These are phyloP conservation scores for Lodderomyces beijingensis DNA, from an alignment of 1,139 yeast genomes.

Conservation along the genomic window DNA sequence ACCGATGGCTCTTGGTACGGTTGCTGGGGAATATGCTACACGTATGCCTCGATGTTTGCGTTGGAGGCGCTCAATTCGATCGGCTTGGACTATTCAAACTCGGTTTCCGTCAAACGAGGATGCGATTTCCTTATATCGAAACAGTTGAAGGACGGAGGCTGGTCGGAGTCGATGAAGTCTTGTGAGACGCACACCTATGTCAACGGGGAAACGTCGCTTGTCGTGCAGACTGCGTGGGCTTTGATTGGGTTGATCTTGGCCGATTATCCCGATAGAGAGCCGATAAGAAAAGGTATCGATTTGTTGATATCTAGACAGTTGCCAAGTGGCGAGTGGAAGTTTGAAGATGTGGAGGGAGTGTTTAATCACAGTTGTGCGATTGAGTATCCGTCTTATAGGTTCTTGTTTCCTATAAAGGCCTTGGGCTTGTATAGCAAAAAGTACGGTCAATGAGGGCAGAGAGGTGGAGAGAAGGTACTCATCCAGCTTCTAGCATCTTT, in stretches of 20 bases:
- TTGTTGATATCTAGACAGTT: conserved; percentile 67
- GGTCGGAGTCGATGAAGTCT: conserved; percentile 88
- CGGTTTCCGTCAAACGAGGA: conserved; percentile 61
- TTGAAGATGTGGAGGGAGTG: conserved; percentile 89
- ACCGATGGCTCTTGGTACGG: conserved; percentile 97
- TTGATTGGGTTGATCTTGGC: conserved; percentile 78
- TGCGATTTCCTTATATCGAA: conserved; percentile 78
- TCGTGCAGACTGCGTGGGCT: conserved; percentile 95
- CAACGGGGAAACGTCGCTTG: conserved; percentile 51
- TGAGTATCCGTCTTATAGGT: conserved; percentile 92
- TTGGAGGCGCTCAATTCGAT: conserved; percentile 81
- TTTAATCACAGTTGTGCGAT: conserved; percentile 91
- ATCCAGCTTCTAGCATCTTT: too few relatives aligned
- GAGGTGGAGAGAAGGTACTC: too few relatives aligned
- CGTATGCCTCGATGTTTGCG: conserved; percentile 98
- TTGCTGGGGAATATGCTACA: conserved; percentile 95
- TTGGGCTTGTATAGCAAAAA: conserved; percentile 64
- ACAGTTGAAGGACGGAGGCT: conserved; percentile 89
- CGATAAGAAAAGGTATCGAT: conserved; percentile 60
- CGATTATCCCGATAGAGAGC: conserved; percentile 64
- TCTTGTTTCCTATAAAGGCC: conserved; percentile 88
- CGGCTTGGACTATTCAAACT: conserved; percentile 58
- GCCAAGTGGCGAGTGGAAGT: conserved; percentile 78
- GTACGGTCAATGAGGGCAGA: conserved; percentile 27
- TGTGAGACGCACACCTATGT: conserved; percentile 84